phyloP scores from a whole-genome alignment of 352 stramenopile species.

The Elongisporangium prolatum region DNA sequence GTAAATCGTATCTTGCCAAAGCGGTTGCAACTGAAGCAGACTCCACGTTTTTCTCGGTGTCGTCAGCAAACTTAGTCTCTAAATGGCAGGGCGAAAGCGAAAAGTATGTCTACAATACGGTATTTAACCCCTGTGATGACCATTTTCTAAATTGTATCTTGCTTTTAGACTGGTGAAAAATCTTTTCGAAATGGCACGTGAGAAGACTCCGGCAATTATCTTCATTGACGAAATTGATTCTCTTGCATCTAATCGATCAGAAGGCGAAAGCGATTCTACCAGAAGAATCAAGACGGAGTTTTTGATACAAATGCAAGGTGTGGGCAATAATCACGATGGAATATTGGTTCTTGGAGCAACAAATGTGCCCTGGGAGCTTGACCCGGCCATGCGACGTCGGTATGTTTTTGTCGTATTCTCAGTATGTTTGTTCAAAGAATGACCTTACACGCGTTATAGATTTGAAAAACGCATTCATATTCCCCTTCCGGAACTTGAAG shows the following conservation, averaged over 20 bases:
- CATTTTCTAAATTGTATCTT: no score
- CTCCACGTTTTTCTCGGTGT: slow-evolving; percentile 98
- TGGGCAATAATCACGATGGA: slow-evolving; percentile 86
- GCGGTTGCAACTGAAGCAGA: slow-evolving; percentile 99
- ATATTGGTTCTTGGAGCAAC: slow-evolving; percentile 96
- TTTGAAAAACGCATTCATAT: slow-evolving; percentile 99
- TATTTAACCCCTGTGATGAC: no score
- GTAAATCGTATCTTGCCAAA: slow-evolving; percentile 97
- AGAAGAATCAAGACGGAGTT: slow-evolving; percentile 98
- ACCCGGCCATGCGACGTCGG: slow-evolving; percentile 94
- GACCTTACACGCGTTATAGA: slow-evolving; percentile 21
- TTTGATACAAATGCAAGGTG: slow-evolving; percentile 97
- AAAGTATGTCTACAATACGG: slow-evolving; percentile 59
- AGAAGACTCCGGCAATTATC: slow-evolving; percentile 93
- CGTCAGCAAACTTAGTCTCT: slow-evolving; percentile 95
- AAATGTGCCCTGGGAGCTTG: slow-evolving; percentile 98
- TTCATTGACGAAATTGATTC: slow-evolving; percentile 99
- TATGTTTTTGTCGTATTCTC: slow-evolving; percentile 24
- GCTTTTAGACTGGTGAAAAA: slow-evolving; percentile 92
- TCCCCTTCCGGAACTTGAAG: slow-evolving; percentile 91
- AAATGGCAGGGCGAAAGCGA: slow-evolving; percentile 98
- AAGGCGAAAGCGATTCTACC: slow-evolving; percentile 95
- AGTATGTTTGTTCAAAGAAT: no score
- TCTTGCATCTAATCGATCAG: slow-evolving; percentile 88
- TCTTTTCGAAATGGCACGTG: slow-evolving; percentile 97